A percentile compares a stretch with the other conserved stretches of the same genome.
Evolutionary conservation across 345 rosid genomes (phyloP).

Genomic region (Bruguiera gymnorhiza): DNA sequence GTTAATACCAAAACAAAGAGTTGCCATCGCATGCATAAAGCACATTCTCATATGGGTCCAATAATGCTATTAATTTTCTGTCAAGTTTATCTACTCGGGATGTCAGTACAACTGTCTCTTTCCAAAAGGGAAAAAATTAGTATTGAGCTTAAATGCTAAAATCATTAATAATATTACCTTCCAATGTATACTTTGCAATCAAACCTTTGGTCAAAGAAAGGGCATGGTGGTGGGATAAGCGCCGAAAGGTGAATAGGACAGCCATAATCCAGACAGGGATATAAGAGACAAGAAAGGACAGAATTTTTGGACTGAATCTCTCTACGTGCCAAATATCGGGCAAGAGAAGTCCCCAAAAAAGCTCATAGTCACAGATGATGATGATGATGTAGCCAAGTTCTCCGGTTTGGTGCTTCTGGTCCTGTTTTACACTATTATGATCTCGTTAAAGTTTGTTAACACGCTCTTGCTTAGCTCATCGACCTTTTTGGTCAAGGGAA

Average conservation of each 20-base stretch:
- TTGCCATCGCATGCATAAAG: background rate
- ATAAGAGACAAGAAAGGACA: conserved; percentile 35
- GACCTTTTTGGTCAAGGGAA: conserved; percentile 10
- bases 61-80: too few relatives aligned
- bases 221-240: conserved; percentile 28
- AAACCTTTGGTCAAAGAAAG: conserved; percentile 29
- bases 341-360: conserved; percentile 6
- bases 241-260: conserved; percentile 44
- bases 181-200: background rate
- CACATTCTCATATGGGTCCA: background rate
- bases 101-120: background rate
- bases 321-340: background rate
- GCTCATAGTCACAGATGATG: background rate
- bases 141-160: background rate
- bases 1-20: background rate
- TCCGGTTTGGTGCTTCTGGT: conserved; percentile 22
- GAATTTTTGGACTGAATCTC: conserved; percentile 18
- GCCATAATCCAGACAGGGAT: conserved; percentile 17
- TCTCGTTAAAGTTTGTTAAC: conserved; percentile 22
- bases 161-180: too few relatives aligned
- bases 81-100: background rate
- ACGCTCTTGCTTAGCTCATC: conserved; percentile 13
- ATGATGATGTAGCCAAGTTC: background rate
- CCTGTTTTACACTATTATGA: conserved; percentile 18
- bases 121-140: background rate